Conservation (phyloP, 1,284 basidiomycete species). For the Testicularia cyperi region DNA sequence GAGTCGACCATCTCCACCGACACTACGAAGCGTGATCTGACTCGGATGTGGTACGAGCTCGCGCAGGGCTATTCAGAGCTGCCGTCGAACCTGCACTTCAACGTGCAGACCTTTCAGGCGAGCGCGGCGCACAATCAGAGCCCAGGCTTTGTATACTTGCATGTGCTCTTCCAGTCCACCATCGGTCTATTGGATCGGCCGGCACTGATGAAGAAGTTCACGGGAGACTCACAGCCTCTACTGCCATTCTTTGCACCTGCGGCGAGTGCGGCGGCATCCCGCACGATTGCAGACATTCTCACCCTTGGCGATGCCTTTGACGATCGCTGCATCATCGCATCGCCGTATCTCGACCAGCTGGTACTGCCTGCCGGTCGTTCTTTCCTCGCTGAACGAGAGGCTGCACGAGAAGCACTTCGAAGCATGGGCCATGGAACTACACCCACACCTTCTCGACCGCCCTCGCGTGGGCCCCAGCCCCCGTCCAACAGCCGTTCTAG, state of each 20-base stretch:
- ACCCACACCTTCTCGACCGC: slow-evolving; percentile 23
- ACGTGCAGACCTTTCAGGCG: slow-evolving; percentile 47
- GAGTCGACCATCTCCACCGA: slow-evolving; percentile 20
- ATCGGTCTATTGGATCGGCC: slow-evolving; percentile 48
- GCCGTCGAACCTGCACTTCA: slow-evolving; percentile 41
- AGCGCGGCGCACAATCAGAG: slow-evolving; percentile 42
- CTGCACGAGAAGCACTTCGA: slow-evolving; percentile 32
- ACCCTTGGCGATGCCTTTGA: slow-evolving; percentile 40
- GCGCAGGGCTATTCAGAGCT: slow-evolving; percentile 43
- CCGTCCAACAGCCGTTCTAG: slow-evolving; percentile 19
- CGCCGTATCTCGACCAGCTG: slow-evolving; percentile 48
- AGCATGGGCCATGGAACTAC: slow-evolving; percentile 39
- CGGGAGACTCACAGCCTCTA: slow-evolving; percentile 22
- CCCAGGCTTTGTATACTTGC: slow-evolving; percentile 44
- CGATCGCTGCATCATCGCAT: slow-evolving; percentile 31
- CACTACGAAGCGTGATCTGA: slow-evolving; percentile 30
- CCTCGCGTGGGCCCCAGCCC: slow-evolving; percentile 11
- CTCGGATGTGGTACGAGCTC: slow-evolving; percentile 45
- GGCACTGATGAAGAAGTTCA: slow-evolving; percentile 40
- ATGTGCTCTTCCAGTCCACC: slow-evolving; percentile 50
- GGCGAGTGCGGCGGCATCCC: slow-evolving; percentile 35
- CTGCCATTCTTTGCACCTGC: slow-evolving; percentile 33
- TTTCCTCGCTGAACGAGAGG: slow-evolving; percentile 43
- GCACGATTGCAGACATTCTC: slow-evolving; percentile 47
- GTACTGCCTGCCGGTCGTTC: slow-evolving; percentile 44